Evolutionary conservation across 2,329 filamentous ascomycete genomes (phyloP), one percentile per base, ranked within the genome.

Genomic region (Aspergillus thermomutatus): DNA sequence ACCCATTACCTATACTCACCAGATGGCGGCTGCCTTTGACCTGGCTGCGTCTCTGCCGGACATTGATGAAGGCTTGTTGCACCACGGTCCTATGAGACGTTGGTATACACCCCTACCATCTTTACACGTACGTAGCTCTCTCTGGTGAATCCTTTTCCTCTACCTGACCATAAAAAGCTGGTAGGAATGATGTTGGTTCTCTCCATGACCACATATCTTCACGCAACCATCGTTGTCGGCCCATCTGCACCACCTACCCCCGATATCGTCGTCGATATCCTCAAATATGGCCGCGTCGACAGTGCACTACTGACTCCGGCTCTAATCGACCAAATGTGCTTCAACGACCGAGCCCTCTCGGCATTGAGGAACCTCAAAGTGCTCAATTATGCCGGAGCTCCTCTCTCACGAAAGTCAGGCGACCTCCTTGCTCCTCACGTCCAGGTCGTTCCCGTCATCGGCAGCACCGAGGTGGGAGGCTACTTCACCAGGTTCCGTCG

Each of bases 321-420:
- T 0, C 49, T 69, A 5, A 64, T 67, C n/a, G 64, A 69, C 50
- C 59, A 60, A 21, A 52, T 64, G 8, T 64, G 64, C 21, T 56
- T 56, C 1, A 52, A 48, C 2, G 45, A 55, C 1, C 23, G 27
- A 2, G 63, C 62, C 19, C 59, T 62, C 6, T 26, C 60, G 11
- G 50, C 64, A 6, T 50, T 69, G 10, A 55, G 57, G 5, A 19
- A 50, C 1, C 55, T 68, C 2, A 50, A 60, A 25, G 50, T 49
- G n/a, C 43, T 68, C 6, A 57, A 57, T 10, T 68, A 64, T 26
- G 55, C 57, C 11, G 66, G 66, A 4, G 65, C 66, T 6, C 60
- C 68, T n/a, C 63, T 72, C 0, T 59, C 64, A 4, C 48, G 55
- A 2, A 68, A 63, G 54, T 62, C 64, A 2, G 69, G 63, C 26